These are phyloP conservation scores for Ilex paraguariensis DNA, from an alignment of 305 asterid genomes.

Conservation along the genomic window DNA sequence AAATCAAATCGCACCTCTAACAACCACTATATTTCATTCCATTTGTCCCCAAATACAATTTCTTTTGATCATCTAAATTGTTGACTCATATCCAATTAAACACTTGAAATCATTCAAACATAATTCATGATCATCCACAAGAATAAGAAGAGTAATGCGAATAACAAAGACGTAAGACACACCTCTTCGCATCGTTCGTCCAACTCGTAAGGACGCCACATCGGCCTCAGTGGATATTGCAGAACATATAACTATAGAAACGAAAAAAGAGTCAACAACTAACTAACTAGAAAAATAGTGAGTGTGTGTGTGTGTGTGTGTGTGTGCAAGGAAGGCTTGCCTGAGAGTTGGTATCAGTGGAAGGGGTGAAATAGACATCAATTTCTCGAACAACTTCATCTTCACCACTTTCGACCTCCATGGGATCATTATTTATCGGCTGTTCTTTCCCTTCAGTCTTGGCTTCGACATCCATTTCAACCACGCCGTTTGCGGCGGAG, in stretches of 20 bases:
- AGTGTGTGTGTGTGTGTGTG: background rate
- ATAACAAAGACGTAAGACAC: constrained; percentile 5
- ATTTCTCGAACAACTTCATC: constrained; percentile 72
- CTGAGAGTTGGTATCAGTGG: constrained; percentile 43
- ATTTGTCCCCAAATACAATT: background rate
- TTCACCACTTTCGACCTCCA: constrained; percentile 25
- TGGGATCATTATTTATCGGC: constrained; percentile 24
- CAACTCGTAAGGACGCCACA: constrained; percentile 86
- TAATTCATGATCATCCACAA: background rate
- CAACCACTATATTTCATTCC: background rate
- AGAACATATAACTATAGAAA: constrained; percentile 53
- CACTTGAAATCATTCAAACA: too few relatives aligned
- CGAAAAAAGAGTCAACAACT: background rate
- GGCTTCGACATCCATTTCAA: constrained; percentile 34
- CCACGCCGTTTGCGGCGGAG: constrained; percentile 6
- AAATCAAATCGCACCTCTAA: background rate
- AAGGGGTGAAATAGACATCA: constrained; percentile 61
- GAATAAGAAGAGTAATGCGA: constrained; percentile 5
- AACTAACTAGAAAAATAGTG: too few relatives aligned
- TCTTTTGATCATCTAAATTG: too few relatives aligned
- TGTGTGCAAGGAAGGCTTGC: constrained; percentile 16
- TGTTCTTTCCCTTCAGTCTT: constrained; percentile 3
- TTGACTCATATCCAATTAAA: too few relatives aligned
- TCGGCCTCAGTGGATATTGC: constrained; percentile 72
- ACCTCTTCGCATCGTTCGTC: constrained; percentile 76